phyloP scores from a whole-genome alignment of 2,329 filamentous ascomycete species.

The Aspergillus clavatus region DNA sequence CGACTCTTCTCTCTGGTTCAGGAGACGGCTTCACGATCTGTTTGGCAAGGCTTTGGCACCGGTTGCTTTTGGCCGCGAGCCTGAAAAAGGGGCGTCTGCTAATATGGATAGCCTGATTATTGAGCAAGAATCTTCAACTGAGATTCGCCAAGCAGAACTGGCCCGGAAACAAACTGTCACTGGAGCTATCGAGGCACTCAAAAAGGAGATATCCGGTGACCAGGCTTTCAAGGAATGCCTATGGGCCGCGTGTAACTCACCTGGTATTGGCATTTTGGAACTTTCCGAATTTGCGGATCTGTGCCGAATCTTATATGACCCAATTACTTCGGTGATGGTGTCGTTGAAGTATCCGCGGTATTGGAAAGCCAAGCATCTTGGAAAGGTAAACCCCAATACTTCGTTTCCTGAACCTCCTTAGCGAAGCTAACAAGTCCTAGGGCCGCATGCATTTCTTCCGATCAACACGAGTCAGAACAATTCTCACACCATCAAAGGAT shows the following conservation, averaged over 20 bases:
- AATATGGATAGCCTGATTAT: conserved; percentile 49
- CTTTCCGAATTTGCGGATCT: conserved; percentile 55
- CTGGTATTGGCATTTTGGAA: conserved; percentile 48
- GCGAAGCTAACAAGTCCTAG: conserved; percentile 16
- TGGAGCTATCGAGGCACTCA: conserved; percentile 55
- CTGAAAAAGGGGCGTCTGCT: conserved; percentile 28
- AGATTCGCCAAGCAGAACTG: conserved; percentile 50
- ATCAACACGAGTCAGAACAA: conserved; percentile 37
- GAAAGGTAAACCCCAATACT: conserved; percentile 39
- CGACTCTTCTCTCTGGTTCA: conserved; percentile 56
- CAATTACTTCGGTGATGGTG: conserved; percentile 48
- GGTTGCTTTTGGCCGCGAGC: conserved; percentile 53
- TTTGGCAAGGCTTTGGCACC: conserved; percentile 55
- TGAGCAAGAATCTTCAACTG: conserved; percentile 51
- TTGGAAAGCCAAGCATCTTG: conserved; percentile 51
- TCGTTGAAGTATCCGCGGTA: conserved; percentile 52
- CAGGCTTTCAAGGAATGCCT: conserved; percentile 49
- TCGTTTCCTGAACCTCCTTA: not conserved
- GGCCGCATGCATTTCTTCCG: conserved; percentile 42
- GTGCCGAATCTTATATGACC: conserved; percentile 52
- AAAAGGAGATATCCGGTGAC: conserved; percentile 48
- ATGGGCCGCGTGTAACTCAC: conserved; percentile 54
- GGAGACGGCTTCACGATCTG: conserved; percentile 48
- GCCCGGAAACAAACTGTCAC: conserved; percentile 54
- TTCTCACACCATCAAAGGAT: conserved; percentile 28